These are phyloP conservation scores for Cenchrus americanus DNA, from an alignment of 176 grass and related monocot species.

Conservation along the genomic window DNA sequence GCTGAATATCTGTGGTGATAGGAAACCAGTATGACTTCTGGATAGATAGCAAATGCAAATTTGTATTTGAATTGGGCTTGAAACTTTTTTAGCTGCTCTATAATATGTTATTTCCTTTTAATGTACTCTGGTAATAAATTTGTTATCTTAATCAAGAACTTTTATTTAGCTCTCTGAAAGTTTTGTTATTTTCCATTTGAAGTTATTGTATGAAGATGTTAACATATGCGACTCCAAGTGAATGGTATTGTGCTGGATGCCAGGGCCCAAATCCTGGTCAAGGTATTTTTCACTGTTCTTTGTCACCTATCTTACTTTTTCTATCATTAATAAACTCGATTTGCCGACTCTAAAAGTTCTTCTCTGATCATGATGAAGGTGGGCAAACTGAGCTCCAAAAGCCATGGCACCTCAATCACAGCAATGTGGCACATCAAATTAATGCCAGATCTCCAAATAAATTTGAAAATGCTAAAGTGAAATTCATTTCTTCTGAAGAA, in stretches of 20 bases:
- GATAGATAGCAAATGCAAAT: not conserved
- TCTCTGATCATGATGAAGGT: conserved; percentile 15
- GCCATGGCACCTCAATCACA: not conserved
- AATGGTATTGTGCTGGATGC: conserved; percentile 44
- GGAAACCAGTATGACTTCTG: conserved; percentile 13
- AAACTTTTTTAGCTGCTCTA: not conserved
- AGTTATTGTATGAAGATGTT: conserved; percentile 46
- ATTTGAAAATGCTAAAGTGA: conserved; percentile 42
- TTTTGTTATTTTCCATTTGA: conserved; percentile 20
- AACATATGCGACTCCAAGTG: not conserved
- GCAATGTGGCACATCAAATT: conserved; percentile 22
- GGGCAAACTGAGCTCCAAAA: not conserved
- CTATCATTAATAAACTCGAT: not conserved
- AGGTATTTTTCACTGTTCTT: conserved; percentile 10
- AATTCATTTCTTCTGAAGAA: conserved; percentile 50
- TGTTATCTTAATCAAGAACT: not conserved
- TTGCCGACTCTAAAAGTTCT: not conserved
- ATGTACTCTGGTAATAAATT: not conserved
- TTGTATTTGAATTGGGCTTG: not conserved
- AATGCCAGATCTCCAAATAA: conserved; percentile 20
- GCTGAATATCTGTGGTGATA: not conserved
- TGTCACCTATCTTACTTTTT: not conserved
- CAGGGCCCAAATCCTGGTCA: conserved; percentile 14
- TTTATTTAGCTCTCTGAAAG: conserved; percentile 29
- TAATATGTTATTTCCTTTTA: not conserved